Evolutionary conservation across 176 grass and related monocot species (phyloP), one percentile per base, ranked within the genome.

Genomic region (Zea luxurians): DNA sequence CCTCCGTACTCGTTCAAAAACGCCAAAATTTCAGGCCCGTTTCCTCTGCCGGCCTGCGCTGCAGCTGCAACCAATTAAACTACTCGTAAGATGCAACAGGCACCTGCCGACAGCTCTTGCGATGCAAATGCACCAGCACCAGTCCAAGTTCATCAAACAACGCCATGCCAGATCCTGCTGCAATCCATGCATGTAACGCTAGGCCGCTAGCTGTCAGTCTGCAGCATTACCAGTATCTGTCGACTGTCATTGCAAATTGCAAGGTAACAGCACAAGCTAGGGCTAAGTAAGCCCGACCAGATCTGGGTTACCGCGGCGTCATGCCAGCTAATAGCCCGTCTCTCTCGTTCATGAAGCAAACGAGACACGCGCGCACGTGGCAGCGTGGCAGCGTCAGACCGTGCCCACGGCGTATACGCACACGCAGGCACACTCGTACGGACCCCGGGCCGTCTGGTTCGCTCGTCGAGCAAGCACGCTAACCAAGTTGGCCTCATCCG

Each of bases 351-450:
- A 7, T 2, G 55, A 36, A 37, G 10, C 4, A 7, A 43, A 34
- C 49, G 1, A 48, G 5, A 6, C 50, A 49, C 46, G 13, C 38
- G 42, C 18, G 45, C 66, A 79, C 36, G 83, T 86, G 84, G 64
- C 68, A 15, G 36, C 36, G 83, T 86, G 84, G 64, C 68, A 15
- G 36, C 10, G 64, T 16, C 84, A 86, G 78, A 37, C 21, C 18
- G 15, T 82, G 84, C 61, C 37, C 18, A 13, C 61, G 70, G 16
- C 63, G 83, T 74, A 74, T 61, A 10, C 50, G 1, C 0, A 74
- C 61, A 10, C 50, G 1, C 0, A 6, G 62, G 15, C 62, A 57
- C 53, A 54, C 49, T 7, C 84, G 62, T 74, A 80, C 68, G 75
- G 44, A 20, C 1, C 13, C 44, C 69, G n/a, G 27, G 27, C 27